Percentiles rank a stretch among this genome's conserved stretches.
Conservation (phyloP, 2,329 filamentous ascomycete genomes). For the Madurella mycetomatis region DNA sequence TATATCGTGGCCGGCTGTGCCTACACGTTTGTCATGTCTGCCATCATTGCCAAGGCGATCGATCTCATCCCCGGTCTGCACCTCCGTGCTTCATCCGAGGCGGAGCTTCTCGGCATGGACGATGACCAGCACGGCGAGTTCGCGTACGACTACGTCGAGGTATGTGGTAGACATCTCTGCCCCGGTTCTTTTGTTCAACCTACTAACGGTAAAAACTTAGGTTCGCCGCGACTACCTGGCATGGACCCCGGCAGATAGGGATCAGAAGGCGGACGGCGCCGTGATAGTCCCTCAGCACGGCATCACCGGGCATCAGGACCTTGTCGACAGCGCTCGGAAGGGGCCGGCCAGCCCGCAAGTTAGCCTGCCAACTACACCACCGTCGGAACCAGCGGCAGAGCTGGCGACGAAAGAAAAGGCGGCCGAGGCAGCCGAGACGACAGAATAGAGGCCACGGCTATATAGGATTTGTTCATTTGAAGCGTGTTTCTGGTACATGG, state of each 20-base stretch:
- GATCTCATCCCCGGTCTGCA: constrained; percentile 73
- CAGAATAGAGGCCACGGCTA: background rate
- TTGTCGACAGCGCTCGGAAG: constrained; percentile 33
- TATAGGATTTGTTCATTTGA: background rate
- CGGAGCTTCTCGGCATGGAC: constrained; percentile 82
- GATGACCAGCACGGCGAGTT: constrained; percentile 89
- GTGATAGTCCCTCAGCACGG: constrained; percentile 65
- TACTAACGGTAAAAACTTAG: constrained; percentile 16
- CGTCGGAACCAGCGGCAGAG: constrained; percentile 6
- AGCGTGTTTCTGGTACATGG: background rate
- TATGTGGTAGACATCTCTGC: constrained; percentile 12
- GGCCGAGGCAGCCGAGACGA: background rate
- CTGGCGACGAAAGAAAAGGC: constrained; percentile 13
- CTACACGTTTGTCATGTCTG: constrained; percentile 71
- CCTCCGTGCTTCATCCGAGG: constrained; percentile 74
- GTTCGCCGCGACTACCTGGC: constrained; percentile 80
- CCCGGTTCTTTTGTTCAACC: background rate
- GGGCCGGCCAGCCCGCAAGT: background rate
- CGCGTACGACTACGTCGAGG: constrained; percentile 86
- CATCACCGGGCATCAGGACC: constrained; percentile 64
- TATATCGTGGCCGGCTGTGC: constrained; percentile 63
- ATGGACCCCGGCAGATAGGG: constrained; percentile 72
- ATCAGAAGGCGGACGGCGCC: constrained; percentile 56
- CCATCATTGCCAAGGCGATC: constrained; percentile 68
- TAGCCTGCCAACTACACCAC: constrained; percentile 7